These are phyloP conservation scores for Pseudopithomyces chartarum DNA, from an alignment of 2,329 filamentous ascomycete genomes.

Conservation along the genomic window DNA sequence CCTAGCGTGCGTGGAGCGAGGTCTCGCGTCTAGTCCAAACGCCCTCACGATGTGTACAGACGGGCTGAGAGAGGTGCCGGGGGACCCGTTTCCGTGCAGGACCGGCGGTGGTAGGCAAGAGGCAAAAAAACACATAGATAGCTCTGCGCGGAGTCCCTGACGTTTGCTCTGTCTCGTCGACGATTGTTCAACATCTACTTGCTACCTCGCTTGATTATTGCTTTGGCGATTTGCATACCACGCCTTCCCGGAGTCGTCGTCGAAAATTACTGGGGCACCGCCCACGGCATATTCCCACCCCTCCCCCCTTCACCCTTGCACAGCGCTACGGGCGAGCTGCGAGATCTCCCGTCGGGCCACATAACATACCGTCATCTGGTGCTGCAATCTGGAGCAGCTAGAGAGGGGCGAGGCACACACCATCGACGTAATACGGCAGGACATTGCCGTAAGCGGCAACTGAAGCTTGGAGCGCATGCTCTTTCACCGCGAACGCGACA, in stretches of 20 bases:
- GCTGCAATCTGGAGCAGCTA: constrained; percentile 21
- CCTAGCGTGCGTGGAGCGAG: constrained; percentile 2
- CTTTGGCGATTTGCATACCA: too few species aligned
- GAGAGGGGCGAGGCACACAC: constrained; percentile 10
- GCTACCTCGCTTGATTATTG: too few species aligned
- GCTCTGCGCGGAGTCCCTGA: not conserved
- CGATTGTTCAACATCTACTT: not conserved
- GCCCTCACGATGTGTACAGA: constrained; percentile 6
- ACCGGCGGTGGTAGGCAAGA: not conserved
- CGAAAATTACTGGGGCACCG: not conserved
- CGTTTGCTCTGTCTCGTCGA: constrained; percentile 7
- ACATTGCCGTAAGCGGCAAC: not conserved
- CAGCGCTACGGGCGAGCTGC: constrained; percentile 22
- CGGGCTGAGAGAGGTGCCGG: not conserved
- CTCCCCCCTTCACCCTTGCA: constrained; percentile 23
- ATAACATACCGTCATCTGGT: constrained; percentile 32
- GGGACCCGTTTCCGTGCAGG: not conserved
- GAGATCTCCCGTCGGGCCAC: constrained; percentile 25
- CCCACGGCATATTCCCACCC: not conserved
- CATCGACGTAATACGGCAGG: constrained; percentile 24
- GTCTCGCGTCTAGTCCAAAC: not conserved
- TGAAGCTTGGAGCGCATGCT: constrained; percentile 18
- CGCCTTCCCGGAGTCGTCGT: not conserved
- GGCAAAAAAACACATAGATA: constrained; percentile 3
- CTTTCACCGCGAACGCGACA: constrained; percentile 17